Conservation (phyloP, 2,329 filamentous ascomycete genomes). For the Coniochaeta sp. region DNA sequence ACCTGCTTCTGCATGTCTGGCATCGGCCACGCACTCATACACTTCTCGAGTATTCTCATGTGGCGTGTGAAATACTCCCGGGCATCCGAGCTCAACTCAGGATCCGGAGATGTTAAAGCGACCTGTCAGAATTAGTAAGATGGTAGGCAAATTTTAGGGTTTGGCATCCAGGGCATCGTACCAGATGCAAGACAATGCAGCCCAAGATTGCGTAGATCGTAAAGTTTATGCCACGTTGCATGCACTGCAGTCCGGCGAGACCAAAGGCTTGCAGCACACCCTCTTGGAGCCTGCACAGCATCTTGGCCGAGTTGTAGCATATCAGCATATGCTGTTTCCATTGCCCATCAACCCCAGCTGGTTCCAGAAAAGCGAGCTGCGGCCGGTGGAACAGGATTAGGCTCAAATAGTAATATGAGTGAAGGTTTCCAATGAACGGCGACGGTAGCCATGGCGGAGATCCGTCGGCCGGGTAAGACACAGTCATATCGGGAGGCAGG, state of each 20-base stretch:
- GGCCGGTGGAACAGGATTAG: slow-evolving; percentile 84
- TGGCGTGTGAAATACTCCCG: slow-evolving; percentile 86
- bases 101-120: slow-evolving; percentile 87
- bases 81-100: slow-evolving; percentile 77
- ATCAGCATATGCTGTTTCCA: slow-evolving; percentile 88
- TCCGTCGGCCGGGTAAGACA: slow-evolving; percentile 71
- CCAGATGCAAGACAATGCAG: slow-evolving; percentile 87
- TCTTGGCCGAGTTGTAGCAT: slow-evolving; percentile 79
- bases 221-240: slow-evolving; percentile 92
- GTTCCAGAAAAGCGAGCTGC: slow-evolving; percentile 72
- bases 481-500: slow-evolving; percentile 69
- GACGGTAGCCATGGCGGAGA: slow-evolving; percentile 79
- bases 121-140: slow-evolving; percentile 49
- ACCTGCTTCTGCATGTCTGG: slow-evolving; percentile 87
- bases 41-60: slow-evolving; percentile 87
- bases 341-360: slow-evolving; percentile 59
- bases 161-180: slow-evolving; percentile 37
- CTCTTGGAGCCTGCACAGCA: slow-evolving; percentile 80
- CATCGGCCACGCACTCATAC: slow-evolving; percentile 77
- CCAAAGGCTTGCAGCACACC: slow-evolving; percentile 71
- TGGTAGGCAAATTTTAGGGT: slow-evolving; percentile 1
- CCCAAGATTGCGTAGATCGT: slow-evolving; percentile 89
- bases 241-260: slow-evolving; percentile 74
- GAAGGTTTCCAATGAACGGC: slow-evolving; percentile 82
- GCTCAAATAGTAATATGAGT: slow-evolving; percentile 80